phyloP scores from a whole-genome alignment of 192 early-diverging fungal species.

The Phlyctochytrium planicorne region DNA sequence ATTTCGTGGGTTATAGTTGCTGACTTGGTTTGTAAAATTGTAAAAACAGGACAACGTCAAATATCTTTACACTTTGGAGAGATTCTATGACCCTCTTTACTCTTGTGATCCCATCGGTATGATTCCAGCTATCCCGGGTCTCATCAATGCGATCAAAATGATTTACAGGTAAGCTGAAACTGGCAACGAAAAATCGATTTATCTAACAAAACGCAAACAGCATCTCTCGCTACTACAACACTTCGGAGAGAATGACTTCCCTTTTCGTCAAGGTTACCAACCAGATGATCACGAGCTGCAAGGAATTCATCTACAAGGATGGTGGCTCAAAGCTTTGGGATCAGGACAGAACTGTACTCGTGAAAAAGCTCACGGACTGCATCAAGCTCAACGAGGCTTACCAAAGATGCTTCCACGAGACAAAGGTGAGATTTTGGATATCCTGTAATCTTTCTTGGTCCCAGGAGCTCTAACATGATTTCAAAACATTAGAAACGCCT shows the following conservation, averaged over 20 bases:
- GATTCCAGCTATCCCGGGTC: conserved; percentile 65
- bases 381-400: conserved; percentile 63
- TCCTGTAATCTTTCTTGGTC: conserved; percentile 13
- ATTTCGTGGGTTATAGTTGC: no score
- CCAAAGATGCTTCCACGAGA: conserved; percentile 62
- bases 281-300: conserved; percentile 70
- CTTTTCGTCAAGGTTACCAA: conserved; percentile 69
- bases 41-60: conserved; percentile 60
- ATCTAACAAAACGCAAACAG: conserved; percentile 13
- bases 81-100: conserved; percentile 66
- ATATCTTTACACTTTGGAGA: conserved; percentile 65
- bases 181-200: no score
- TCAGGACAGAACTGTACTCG: conserved; percentile 51
- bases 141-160: conserved; percentile 71
- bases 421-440: conserved; percentile 45
- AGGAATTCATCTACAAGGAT: conserved; percentile 68
- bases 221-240: conserved; percentile 70
- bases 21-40: neutral
- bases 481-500: conserved; percentile 30
- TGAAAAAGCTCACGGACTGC: conserved; percentile 57
- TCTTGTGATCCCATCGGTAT: conserved; percentile 59
- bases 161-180: conserved; percentile 52
- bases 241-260: conserved; percentile 66
- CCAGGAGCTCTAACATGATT: conserved; percentile 7
- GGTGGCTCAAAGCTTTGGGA: conserved; percentile 66